Percentiles rank a stretch among this genome's conserved stretches.
These are phyloP conservation scores for Zopfochytrium polystomum DNA, from an alignment of 371 early-diverging fungal species.

Conservation along the genomic window DNA sequence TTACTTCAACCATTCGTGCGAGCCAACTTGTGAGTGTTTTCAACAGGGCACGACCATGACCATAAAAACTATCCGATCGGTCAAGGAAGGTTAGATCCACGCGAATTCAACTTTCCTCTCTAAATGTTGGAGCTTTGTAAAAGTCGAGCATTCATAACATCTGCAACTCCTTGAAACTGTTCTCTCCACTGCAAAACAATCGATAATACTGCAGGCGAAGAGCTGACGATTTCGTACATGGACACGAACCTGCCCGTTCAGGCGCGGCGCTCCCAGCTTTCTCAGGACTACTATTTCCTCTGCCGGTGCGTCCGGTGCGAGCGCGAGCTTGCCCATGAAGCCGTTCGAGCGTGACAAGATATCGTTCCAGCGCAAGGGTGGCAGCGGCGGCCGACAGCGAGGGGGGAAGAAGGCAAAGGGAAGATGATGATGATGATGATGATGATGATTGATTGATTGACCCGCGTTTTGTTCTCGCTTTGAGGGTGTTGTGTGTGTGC, in stretches of 20 bases:
- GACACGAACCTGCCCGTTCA: slow-evolving; percentile 46
- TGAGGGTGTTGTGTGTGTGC: no score
- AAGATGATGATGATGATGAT: no score
- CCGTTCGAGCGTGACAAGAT: slow-evolving; percentile 8
- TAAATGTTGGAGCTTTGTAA: no score
- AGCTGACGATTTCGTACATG: slow-evolving; percentile 55
- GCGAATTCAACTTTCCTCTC: no score
- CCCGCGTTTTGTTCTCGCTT: no score
- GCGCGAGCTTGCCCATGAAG: slow-evolving; percentile 23
- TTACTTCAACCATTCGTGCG: slow-evolving; percentile 52
- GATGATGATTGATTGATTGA: no score
- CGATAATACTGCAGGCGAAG: no score
- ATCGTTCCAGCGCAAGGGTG: background rate
- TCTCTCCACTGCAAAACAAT: no score
- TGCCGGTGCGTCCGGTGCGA: slow-evolving; percentile 51
- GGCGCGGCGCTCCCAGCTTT: slow-evolving; percentile 39
- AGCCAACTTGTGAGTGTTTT: slow-evolving; percentile 45
- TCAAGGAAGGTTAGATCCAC: no score
- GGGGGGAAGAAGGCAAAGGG: slow-evolving; percentile 1
- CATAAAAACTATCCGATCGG: slow-evolving; percentile 36
- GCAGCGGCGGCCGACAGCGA: background rate
- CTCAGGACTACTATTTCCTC: slow-evolving; percentile 51
- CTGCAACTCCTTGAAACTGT: no score
- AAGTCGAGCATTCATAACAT: no score
- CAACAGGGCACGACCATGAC: slow-evolving; percentile 38